phyloP scores from a whole-genome alignment of 202 grass and related monocot species.

The Schoenoplectus triqueter region DNA sequence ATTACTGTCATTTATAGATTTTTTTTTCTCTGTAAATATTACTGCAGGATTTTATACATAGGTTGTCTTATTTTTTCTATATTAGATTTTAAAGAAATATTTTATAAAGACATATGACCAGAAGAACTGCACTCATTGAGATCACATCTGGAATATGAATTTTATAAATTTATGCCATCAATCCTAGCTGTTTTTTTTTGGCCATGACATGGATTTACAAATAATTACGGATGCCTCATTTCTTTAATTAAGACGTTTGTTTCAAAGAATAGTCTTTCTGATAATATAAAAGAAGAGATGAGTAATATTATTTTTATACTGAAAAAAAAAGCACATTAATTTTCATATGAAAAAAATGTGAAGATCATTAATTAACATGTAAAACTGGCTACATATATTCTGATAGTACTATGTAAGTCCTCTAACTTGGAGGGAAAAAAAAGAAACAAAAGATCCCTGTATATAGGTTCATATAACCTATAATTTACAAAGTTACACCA shows the following conservation, averaged over 20 bases:
- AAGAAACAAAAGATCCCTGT: not conserved
- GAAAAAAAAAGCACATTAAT: not conserved
- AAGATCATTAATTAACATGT: not conserved
- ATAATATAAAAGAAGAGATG: not conserved
- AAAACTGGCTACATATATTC: conserved; percentile 1
- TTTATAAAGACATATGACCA: not conserved
- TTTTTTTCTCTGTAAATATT: not conserved
- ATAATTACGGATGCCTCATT: not conserved
- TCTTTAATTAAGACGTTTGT: not conserved
- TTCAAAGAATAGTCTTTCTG: not conserved
- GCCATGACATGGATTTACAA: not conserved
- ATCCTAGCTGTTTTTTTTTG: not conserved
- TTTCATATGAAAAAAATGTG: not conserved
- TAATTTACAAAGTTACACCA: not conserved
- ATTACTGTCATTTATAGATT: not conserved
- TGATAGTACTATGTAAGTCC: conserved; percentile 10
- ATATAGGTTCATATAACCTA: not conserved
- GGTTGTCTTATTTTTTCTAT: not conserved
- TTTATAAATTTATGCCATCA: not conserved
- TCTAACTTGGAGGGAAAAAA: conserved; percentile 27
- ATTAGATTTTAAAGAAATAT: not conserved
- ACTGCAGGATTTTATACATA: not conserved
- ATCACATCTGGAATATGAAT: not conserved
- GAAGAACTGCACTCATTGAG: not conserved
- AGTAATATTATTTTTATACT: not conserved